These are phyloP conservation scores for Paradendryphiella salina DNA, from an alignment of 2,329 filamentous ascomycete species.

Conservation along the genomic window DNA sequence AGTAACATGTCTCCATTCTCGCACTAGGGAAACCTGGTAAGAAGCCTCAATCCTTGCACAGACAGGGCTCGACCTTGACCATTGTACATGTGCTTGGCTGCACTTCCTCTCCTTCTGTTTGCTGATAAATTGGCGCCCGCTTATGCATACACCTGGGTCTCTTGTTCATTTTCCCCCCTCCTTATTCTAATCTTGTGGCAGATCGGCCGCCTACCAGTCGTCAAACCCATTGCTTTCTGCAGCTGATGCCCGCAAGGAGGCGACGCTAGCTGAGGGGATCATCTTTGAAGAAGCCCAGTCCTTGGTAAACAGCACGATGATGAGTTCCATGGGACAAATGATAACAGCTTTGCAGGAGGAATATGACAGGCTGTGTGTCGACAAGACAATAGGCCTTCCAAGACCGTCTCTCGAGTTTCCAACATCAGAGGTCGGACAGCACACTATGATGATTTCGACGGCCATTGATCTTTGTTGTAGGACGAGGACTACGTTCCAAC, in stretches of 20 bases:
- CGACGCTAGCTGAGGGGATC: conserved; percentile 67
- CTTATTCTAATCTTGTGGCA: conserved; percentile 33
- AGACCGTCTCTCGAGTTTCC: conserved; percentile 31
- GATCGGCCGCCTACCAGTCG: conserved; percentile 55
- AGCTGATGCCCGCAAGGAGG: conserved; percentile 58
- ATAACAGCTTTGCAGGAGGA: conserved; percentile 39
- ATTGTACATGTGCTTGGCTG: conserved; percentile 2
- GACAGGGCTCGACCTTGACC: conserved; percentile 4
- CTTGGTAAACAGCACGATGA: conserved; percentile 51
- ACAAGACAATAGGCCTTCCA: conserved; percentile 25
- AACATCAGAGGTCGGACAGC: conserved; percentile 24
- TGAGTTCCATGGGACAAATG: not conserved
- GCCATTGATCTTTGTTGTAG: conserved; percentile 12
- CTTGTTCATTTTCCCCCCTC: not conserved
- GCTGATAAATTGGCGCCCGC: not conserved
- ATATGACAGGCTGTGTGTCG: conserved; percentile 37
- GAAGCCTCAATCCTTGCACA: not conserved
- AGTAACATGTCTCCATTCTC: conserved; percentile 36
- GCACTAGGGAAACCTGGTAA: conserved; percentile 8
- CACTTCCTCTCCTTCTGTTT: conserved; percentile 1
- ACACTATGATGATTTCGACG: not conserved
- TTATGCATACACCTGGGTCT: not conserved
- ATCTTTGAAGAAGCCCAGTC: conserved; percentile 63
- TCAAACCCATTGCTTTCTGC: conserved; percentile 51
- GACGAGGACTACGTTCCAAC: conserved; percentile 43